Evolutionary conservation across 2,329 filamentous ascomycete species (phyloP), one percentile per base, ranked within the genome.

Genomic region (Alternaria sp.): DNA sequence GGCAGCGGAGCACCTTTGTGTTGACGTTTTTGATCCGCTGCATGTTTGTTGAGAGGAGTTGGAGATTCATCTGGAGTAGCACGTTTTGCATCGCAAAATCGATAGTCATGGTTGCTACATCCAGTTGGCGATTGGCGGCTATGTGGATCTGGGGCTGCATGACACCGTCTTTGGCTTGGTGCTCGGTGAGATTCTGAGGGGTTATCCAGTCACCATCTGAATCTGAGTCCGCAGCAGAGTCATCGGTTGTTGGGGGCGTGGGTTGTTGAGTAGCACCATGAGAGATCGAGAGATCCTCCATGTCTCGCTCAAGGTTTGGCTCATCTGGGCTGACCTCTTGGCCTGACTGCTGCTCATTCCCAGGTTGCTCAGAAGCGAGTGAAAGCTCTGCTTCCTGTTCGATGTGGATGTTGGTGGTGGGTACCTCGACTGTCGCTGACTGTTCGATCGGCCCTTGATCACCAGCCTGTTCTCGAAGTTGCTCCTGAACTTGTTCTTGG

Each of bases 51-150:
- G 94, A 93, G 60, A 97, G 86, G 11, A 97, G 87, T 76, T 95
- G 92, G 50, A 99, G 87, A 81, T 97, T 97, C 84, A 98, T 96
- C 70, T 96, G 92, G 5, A 99, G 86, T 2, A 95, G 87, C 8
- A 98, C 93, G 77, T 98, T 98, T 82, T 98, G 94, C 92, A 99
- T 97, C 57, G 95, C 94, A 80, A 92, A 98, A 83, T 99, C 95
- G 57, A 91, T 93, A 1, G 95, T 98, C 74, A 98, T 90, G 45
- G 94, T 89, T n/a, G 93, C 94, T 16, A 92, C 92, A 79, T 96
- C 90, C 69, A 97, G 90, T 12, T 87, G 88, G 36, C 87, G 84
- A 55, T 87, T 84, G 16, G 67, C 60, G 25, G 60, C 83, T 78
- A 50, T 84, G 80, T 41, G 84, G 80, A 20, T 80, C 22, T 85